A percentile compares a stretch with the other conserved stretches of the same genome.
phyloP scores from a whole-genome alignment of 2,329 filamentous ascomycete genomes.

The Helminthosporium solani region DNA sequence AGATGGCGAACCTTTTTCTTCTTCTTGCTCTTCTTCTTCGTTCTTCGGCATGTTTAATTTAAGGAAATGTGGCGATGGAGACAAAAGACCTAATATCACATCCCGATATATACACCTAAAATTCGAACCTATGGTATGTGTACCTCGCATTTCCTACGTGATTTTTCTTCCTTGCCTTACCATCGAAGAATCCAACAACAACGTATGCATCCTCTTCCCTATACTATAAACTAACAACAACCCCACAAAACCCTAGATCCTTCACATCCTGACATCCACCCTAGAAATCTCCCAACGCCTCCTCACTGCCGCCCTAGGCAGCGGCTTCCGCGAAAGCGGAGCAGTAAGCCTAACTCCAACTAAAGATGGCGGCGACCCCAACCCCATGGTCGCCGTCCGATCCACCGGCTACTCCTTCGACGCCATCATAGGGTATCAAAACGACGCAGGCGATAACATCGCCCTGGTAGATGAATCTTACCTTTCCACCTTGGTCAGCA shows the following conservation, averaged over 20 bases:
- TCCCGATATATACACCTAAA: constrained; percentile 72
- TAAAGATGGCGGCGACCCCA: constrained; percentile 46
- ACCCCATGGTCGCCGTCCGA: constrained; percentile 80
- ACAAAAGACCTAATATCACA: constrained; percentile 21
- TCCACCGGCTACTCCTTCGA: constrained; percentile 81
- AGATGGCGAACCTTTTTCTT: too few relatives aligned
- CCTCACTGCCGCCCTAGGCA: constrained; percentile 71
- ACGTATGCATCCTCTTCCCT: too few relatives aligned
- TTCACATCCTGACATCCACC: constrained; percentile 81
- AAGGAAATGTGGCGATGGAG: constrained; percentile 2
- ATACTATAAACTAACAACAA: too few relatives aligned
- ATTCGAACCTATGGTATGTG: constrained; percentile 87
- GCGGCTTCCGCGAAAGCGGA: constrained; percentile 89
- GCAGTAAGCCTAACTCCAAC: constrained; percentile 63
- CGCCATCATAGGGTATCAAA: constrained; percentile 68
- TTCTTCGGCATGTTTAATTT: constrained; percentile 45
- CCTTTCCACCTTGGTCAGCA: constrained; percentile 63
- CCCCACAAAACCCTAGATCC: constrained; percentile 64
- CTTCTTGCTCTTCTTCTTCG: constrained; percentile 9
- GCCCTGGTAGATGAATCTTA: constrained; percentile 64
- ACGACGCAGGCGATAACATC: constrained; percentile 44
- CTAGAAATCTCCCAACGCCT: constrained; percentile 71
- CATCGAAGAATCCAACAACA: too few relatives aligned
- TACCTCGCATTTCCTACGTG: too few relatives aligned
- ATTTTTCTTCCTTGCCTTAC: too few relatives aligned